Evolutionary conservation across 805 yeast genomes (phyloP).

Genomic region (Schizosaccharomyces pombe): ASM294v3 CU329670.1:2044501-2045000

Average conservation of each 20-base stretch:
- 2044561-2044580: slow-evolving; percentile 57
- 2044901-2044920: slow-evolving; percentile 84
- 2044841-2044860: slow-evolving; percentile 78
- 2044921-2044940: slow-evolving; percentile 70
- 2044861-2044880: slow-evolving; percentile 64
- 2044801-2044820: slow-evolving; percentile 36
- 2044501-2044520: slow-evolving; percentile 55
- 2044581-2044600: slow-evolving; percentile 27
- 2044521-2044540: slow-evolving; percentile 80
- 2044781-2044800: slow-evolving; percentile 55
- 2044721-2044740: slow-evolving; percentile 82
- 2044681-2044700: slow-evolving; percentile 32
- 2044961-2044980: slow-evolving; percentile 60
- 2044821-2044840: slow-evolving; percentile 61
- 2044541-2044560: slow-evolving; percentile 90
- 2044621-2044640: slow-evolving; percentile 52
- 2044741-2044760: slow-evolving; percentile 59
- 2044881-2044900: slow-evolving; percentile 62
- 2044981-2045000: slow-evolving; percentile 41
- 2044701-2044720: slow-evolving; percentile 52
- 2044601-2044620: slow-evolving; percentile 54
- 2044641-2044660: slow-evolving; percentile 39
- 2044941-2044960: slow-evolving; percentile 58
- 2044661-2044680: slow-evolving; percentile 21
- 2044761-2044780: slow-evolving; percentile 51